Evolutionary conservation across 176 grass and related monocot species (phyloP).

Genomic region (Zoysia japonica): DNA sequence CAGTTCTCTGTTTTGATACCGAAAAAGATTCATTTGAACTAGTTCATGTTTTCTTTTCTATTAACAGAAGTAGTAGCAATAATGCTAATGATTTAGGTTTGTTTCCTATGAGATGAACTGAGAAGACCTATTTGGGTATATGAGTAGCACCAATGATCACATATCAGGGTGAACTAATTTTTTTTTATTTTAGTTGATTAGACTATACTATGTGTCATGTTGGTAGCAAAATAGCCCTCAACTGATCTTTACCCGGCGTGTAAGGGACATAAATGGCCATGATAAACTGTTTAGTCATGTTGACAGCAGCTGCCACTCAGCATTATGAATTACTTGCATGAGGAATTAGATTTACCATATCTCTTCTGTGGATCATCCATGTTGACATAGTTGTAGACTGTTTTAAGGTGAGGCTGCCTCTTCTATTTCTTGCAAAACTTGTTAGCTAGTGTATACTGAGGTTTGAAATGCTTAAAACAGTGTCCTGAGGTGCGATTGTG

Average conservation of each 20-base stretch:
- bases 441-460: background rate
- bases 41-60: background rate
- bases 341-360: background rate
- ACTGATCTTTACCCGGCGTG: background rate
- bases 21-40: background rate
- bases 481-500: background rate
- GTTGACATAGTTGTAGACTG: background rate
- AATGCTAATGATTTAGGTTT: background rate
- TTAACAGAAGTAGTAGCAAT: background rate
- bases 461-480: constrained; percentile 15
- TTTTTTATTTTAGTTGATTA: background rate
- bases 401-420: background rate
- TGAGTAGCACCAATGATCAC: background rate
- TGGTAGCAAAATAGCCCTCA: background rate
- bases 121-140: background rate
- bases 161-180: background rate
- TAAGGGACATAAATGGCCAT: background rate
- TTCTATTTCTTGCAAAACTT: constrained; percentile 1
- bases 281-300: constrained; percentile 6
- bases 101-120: background rate
- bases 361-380: background rate
- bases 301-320: background rate
- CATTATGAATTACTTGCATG: background rate
- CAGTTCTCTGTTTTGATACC: background rate
- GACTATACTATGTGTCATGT: background rate